Percentiles rank a stretch among this genome's conserved stretches.
phyloP scores from a whole-genome alignment of 495 filamentous ascomycete genomes.

The Penicillium bialowiezense region DNA sequence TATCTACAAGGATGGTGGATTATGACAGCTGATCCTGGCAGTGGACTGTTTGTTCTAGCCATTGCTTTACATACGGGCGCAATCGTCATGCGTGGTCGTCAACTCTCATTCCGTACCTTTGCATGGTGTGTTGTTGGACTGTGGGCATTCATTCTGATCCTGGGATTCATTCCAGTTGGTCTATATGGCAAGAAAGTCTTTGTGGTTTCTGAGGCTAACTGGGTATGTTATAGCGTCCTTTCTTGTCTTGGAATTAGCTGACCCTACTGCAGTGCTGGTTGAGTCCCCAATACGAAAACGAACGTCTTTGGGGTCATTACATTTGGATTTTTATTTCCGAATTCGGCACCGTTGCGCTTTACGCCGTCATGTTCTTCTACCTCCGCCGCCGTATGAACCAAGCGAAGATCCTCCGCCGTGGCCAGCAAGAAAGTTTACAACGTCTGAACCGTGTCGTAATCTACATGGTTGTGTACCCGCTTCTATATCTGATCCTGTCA shows the following conservation, averaged over 20 bases:
- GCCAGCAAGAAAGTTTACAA: constrained; percentile 35
- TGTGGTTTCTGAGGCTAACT: constrained; percentile 46
- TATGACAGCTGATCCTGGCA: constrained; percentile 64
- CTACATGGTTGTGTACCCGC: constrained; percentile 71
- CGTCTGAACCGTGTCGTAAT: constrained; percentile 50
- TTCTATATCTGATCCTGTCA: constrained; percentile 68
- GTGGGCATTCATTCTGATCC: constrained; percentile 57
- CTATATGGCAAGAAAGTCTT: constrained; percentile 53
- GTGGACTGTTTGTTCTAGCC: constrained; percentile 64
- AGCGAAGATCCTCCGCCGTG: constrained; percentile 31
- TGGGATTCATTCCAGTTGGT: constrained; percentile 54
- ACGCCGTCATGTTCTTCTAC: constrained; percentile 59
- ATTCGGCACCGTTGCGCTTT: constrained; percentile 60
- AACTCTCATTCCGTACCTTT: constrained; percentile 50
- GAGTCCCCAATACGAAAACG: constrained; percentile 50
- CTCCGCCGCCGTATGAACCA: constrained; percentile 47
- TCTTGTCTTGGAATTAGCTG: constrained; percentile 4
- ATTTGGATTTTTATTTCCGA: constrained; percentile 73
- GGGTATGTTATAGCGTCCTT: constrained; percentile 32
- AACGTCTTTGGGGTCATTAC: constrained; percentile 71
- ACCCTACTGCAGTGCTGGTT: constrained; percentile 66
- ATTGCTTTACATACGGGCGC: constrained; percentile 67
- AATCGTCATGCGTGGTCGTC: constrained; percentile 56
- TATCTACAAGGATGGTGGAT: constrained; percentile 71
- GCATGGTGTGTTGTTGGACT: constrained; percentile 44